Evolutionary conservation across 352 stramenopile genomes (phyloP).

Genomic region (Plasmopara halstedii): DNA sequence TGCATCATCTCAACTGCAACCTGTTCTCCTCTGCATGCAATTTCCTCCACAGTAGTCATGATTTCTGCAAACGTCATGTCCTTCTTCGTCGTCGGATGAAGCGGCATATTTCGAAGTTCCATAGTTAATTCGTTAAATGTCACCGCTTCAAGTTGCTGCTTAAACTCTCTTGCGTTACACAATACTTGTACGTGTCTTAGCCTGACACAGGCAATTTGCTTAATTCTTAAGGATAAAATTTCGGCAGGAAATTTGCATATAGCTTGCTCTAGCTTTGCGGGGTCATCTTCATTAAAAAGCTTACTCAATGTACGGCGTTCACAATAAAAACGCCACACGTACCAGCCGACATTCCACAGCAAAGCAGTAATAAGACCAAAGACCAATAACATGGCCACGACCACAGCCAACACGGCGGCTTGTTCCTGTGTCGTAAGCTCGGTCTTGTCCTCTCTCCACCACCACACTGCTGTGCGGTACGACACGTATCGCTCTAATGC

Average conservation of each 20-base stretch:
- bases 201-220: conserved; percentile 35
- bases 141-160: conserved; percentile 24
- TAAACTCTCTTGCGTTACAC: conserved; percentile 22
- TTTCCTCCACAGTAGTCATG: conserved; percentile 42
- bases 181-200: conserved; percentile 45
- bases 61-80: conserved; percentile 62
- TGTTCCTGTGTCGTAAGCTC: conserved; percentile 57
- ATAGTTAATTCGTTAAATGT: conserved; percentile 36
- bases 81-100: conserved; percentile 22
- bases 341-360: conserved; percentile 33
- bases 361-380: conserved; percentile 29
- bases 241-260: conserved; percentile 26
- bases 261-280: conserved; percentile 17
- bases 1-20: conserved; percentile 45
- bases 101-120: conserved; percentile 32
- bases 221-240: conserved; percentile 35
- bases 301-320: conserved; percentile 34
- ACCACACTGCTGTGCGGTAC: conserved; percentile 30
- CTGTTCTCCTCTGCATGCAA: conserved; percentile 45
- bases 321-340: conserved; percentile 32
- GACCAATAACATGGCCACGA: conserved; percentile 33
- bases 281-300: conserved; percentile 30
- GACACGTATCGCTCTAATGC: conserved; percentile 14
- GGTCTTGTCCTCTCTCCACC: conserved; percentile 36
- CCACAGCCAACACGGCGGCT: conserved; percentile 43